Conservation (phyloP, 345 rosid species). For the Aurinia saxatilis region DNA sequence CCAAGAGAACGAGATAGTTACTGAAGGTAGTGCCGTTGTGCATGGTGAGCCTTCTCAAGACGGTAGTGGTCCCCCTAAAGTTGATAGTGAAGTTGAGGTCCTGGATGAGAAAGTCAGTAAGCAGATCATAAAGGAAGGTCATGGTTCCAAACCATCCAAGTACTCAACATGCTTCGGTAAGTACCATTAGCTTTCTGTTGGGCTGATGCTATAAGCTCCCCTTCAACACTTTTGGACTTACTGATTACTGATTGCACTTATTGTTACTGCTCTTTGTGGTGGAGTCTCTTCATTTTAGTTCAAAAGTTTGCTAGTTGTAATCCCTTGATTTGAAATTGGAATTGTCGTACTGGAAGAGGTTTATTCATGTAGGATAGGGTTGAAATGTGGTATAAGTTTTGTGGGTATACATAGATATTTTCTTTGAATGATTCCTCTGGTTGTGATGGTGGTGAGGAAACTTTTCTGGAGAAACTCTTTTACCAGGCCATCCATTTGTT, state of each 20-base stretch:
- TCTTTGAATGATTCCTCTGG: not conserved
- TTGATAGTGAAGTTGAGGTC: constrained; percentile 52
- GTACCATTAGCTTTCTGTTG: constrained; percentile 16
- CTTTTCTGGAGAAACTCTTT: not conserved
- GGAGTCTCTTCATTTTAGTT: not conserved
- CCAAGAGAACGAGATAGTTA: constrained; percentile 49
- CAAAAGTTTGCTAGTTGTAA: not conserved
- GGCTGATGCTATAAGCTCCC: not conserved
- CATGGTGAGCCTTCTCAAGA: constrained; percentile 56
- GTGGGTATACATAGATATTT: not conserved
- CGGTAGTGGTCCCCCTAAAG: constrained; percentile 59
- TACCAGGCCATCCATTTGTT: not conserved
- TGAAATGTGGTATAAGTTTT: not conserved
- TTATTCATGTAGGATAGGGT: not conserved
- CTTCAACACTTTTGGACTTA: not conserved
- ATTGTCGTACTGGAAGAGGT: not conserved
- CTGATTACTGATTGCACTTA: not conserved
- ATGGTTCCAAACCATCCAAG: constrained; percentile 83
- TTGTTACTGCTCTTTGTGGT: not conserved
- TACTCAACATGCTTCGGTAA: constrained; percentile 91
- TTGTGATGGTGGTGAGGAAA: not conserved
- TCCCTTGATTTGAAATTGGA: not conserved
- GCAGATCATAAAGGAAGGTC: constrained; percentile 87
- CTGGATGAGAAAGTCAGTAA: constrained; percentile 81
- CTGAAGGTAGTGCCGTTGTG: constrained; percentile 51